Conservation (phyloP, 306 rosid genomes). For the Cicer chorassanicum region DNA sequence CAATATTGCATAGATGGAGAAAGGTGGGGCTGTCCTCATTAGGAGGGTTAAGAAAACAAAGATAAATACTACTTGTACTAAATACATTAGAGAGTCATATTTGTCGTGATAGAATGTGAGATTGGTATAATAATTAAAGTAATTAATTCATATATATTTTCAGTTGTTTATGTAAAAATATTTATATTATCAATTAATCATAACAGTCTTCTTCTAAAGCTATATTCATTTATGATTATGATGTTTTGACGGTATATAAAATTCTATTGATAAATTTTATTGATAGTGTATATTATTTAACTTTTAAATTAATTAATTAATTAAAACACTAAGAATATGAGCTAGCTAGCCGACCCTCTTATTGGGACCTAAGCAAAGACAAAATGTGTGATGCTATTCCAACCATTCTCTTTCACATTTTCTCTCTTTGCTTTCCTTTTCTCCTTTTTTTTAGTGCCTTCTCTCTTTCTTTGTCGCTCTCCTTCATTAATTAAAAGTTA, state of each 20-base stretch:
- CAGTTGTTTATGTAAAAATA: no score
- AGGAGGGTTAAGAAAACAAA: conserved; percentile 65
- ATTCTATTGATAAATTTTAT: no score
- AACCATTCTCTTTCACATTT: conserved; percentile 67
- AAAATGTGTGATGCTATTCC: conserved; percentile 75
- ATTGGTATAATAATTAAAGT: conserved; percentile 6
- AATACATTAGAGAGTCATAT: conserved; percentile 25
- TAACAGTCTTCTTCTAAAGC: no score
- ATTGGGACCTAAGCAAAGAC: conserved; percentile 65
- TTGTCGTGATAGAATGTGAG: conserved; percentile 59
- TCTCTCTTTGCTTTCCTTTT: conserved; percentile 28
- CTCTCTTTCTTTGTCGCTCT: conserved; percentile 62
- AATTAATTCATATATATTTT: no score
- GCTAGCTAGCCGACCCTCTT: conserved; percentile 49
- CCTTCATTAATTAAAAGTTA: conserved; percentile 55
- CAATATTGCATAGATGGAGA: conserved; percentile 30
- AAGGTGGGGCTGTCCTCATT: conserved; percentile 47
- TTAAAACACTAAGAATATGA: neutral
- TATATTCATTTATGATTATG: no score
- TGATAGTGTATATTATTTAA: no score
- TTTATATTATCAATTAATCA: no score
- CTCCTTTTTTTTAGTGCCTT: conserved; percentile 40
- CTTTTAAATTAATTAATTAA: no score
- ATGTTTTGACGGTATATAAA: no score
- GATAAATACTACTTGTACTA: conserved; percentile 6